Evolutionary conservation across 2,329 filamentous ascomycete species (phyloP).

Genomic region (Diaporthe eres): DNA sequence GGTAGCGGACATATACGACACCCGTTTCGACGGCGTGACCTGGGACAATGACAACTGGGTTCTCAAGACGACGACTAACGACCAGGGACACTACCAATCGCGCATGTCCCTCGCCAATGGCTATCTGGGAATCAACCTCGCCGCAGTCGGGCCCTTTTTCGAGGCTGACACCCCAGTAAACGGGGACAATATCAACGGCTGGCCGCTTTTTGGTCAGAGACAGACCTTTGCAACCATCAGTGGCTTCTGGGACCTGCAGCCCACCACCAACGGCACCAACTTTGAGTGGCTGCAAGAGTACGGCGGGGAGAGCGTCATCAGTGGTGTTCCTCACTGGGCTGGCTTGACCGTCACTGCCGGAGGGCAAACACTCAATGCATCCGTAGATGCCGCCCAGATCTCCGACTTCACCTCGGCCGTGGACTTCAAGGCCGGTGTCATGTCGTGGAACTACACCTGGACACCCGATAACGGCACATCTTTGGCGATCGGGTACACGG

Average conservation of each 20-base stretch:
- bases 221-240: slow-evolving; percentile 78
- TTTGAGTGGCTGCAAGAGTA: slow-evolving; percentile 76
- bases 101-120: slow-evolving; percentile 50
- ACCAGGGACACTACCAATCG: slow-evolving; percentile 48
- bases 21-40: slow-evolving; percentile 47
- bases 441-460: slow-evolving; percentile 78
- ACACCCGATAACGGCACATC: slow-evolving; percentile 67
- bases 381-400: slow-evolving; percentile 70
- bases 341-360: slow-evolving; percentile 62
- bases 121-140: slow-evolving; percentile 49
- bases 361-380: slow-evolving; percentile 70
- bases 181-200: slow-evolving; percentile 67
- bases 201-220: slow-evolving; percentile 75
- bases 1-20: slow-evolving; percentile 42
- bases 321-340: slow-evolving; percentile 76
- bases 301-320: slow-evolving; percentile 76
- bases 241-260: slow-evolving; percentile 76
- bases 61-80: slow-evolving; percentile 45
- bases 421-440: slow-evolving; percentile 73
- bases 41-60: slow-evolving; percentile 49
- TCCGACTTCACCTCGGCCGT: slow-evolving; percentile 72
- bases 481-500: slow-evolving; percentile 70
- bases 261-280: slow-evolving; percentile 70
- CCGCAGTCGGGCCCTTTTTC: slow-evolving; percentile 48
- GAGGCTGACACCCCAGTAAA: slow-evolving; percentile 45